Base-by-base conservation (phyloP, 108 stramenopile species). In the Cyclotella choctawhatcheeana region DNA sequence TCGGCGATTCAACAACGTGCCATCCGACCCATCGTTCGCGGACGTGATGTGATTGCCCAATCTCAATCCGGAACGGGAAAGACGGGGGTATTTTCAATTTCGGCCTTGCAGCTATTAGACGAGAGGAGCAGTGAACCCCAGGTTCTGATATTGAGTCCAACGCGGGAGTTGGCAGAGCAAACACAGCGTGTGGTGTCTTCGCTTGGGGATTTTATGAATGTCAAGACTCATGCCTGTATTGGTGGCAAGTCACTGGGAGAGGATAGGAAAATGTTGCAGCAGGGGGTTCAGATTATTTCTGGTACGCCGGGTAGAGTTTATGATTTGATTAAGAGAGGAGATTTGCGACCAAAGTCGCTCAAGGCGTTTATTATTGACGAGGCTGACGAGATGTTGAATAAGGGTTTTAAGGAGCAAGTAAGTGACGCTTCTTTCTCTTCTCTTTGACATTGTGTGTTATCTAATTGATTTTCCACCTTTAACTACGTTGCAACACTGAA, bases 321-420 rank as follows among this genome's bases (percentile, higher is more conserved):
- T 76, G 99, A 99, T 82, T 98, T 99, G 99, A 99, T 99, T 86
- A 95, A 96, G 84, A 94, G 99, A 72, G 89, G 98, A 32, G 98
- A 97, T 52, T 89, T 99, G 34, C 83, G 93, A 59, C 69, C 98
- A 58, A 96, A 97, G 67, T 69, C 60, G 82, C 96, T 98, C 60
- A 83, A 87, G 32, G 95, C 98, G 67, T 99, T 99, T 90, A 95
- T 98, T 62, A 82, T 99, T 60, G 99, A 99, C 82, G 99, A 99
- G 88, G 99, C 99, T 63, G 99, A 99, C 91, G 98, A 99, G 94
- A 99, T 99, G 99, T 96, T 99, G 71, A 93, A 89, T 37, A 94
- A 98, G 74, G 99, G 99, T 26, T 99, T 99, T 93, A 99, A 98
- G 88, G 99, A 99, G 79, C 99, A 99, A 86, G n/a, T n/a, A n/a